phyloP scores from a whole-genome alignment of 768 basidiomycete species.

The Pholiota microspora region DNA sequence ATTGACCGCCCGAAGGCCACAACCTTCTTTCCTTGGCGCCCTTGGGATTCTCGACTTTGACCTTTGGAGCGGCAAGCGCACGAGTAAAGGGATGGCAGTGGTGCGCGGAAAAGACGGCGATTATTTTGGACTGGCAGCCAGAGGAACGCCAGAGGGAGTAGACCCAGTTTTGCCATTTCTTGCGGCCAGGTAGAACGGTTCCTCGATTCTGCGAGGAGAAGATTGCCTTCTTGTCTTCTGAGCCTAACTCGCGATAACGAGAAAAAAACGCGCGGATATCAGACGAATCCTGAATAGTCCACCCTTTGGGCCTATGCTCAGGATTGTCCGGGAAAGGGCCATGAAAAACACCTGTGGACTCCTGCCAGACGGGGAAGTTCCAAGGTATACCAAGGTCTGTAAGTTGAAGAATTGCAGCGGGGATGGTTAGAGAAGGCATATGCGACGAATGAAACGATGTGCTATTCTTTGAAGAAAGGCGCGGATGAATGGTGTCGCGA shows the following conservation, averaged over 20 bases:
- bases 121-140: conserved; percentile 11
- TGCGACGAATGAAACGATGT: background rate
- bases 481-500: no score
- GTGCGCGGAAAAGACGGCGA: background rate
- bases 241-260: background rate
- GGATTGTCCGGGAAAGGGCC: conserved; percentile 18
- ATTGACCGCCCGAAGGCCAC: conserved; percentile 5
- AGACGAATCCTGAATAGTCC: conserved; percentile 7
- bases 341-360: conserved; percentile 11
- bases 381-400: conserved; percentile 6
- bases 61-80: background rate
- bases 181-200: conserved; percentile 14
- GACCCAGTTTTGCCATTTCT: conserved; percentile 12
- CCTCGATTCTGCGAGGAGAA: conserved; percentile 5
- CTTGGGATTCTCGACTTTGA: background rate
- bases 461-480: no score
- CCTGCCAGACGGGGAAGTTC: conserved; percentile 13
- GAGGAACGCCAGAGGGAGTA: conserved; percentile 1
- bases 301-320: conserved; percentile 4
- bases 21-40: background rate
- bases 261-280: conserved; percentile 16
- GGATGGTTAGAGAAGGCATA: background rate
- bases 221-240: conserved; percentile 8
- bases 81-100: conserved; percentile 11
- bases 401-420: background rate